phyloP scores from a whole-genome alignment of 2,329 filamentous ascomycete species.

The Neocatenulostroma microsporum region DNA sequence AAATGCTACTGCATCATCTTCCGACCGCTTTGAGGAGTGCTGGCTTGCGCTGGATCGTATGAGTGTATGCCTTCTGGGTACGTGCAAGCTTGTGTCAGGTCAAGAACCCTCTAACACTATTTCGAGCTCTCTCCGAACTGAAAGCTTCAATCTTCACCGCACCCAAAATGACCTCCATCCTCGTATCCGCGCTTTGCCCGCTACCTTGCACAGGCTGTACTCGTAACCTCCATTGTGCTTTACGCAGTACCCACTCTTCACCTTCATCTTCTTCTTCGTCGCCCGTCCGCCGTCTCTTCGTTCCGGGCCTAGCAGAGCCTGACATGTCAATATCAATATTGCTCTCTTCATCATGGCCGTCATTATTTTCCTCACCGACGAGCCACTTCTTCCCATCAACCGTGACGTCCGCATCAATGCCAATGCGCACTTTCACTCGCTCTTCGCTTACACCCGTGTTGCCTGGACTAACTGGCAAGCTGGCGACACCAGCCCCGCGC shows the following conservation, averaged over 20 bases:
- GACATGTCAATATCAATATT: slow-evolving; percentile 13
- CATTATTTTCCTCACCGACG: slow-evolving; percentile 5
- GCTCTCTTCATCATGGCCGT: slow-evolving; percentile 9
- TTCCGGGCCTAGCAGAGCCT: slow-evolving; percentile 1
- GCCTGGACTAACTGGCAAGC: slow-evolving; percentile 57
- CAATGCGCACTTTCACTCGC: slow-evolving; percentile 57
- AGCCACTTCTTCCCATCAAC: slow-evolving; percentile 41
- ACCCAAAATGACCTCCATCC: slow-evolving; percentile 22
- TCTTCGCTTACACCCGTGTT: slow-evolving; percentile 64
- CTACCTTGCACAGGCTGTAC: slow-evolving; percentile 17
- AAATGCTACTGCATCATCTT: too few relatives aligned
- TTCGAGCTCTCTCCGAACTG: slow-evolving; percentile 19
- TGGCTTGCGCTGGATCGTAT: too few relatives aligned
- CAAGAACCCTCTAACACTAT: slow-evolving; percentile 20
- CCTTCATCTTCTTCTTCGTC: slow-evolving; percentile 10
- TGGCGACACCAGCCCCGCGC: slow-evolving; percentile 50
- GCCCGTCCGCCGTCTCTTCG: slow-evolving; percentile 7
- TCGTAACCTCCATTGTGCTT: slow-evolving; percentile 23
- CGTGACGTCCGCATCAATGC: slow-evolving; percentile 50
- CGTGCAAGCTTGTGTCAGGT: too few relatives aligned
- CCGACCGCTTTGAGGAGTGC: too few relatives aligned
- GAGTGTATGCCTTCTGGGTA: too few relatives aligned
- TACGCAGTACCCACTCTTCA: slow-evolving; percentile 21
- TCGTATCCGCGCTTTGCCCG: slow-evolving; percentile 13
- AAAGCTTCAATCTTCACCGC: slow-evolving; percentile 29